phyloP scores from a whole-genome alignment of 192 early-diverging fungal species.

The Podila minutissima region DNA sequence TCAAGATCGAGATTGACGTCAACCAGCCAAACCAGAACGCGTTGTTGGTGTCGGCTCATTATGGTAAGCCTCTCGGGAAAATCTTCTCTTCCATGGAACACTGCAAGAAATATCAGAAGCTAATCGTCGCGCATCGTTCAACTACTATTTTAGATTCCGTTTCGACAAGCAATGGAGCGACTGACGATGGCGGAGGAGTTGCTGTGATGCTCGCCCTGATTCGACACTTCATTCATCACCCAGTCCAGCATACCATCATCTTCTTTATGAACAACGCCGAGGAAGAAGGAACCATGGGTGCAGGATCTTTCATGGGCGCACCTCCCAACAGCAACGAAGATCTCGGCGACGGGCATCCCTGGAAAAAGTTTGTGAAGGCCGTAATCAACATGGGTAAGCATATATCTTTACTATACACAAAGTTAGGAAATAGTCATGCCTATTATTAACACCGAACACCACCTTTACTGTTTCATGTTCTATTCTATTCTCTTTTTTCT shows the following conservation, averaged over 20 bases:
- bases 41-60: conserved; percentile 72
- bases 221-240: conserved; percentile 65
- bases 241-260: conserved; percentile 66
- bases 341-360: conserved; percentile 60
- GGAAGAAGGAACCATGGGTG: conserved; percentile 70
- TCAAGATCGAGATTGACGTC: conserved; percentile 41
- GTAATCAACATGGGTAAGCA: conserved; percentile 71
- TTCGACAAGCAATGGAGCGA: conserved; percentile 71
- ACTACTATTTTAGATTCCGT: conserved; percentile 60
- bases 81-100: too few species aligned
- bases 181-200: conserved; percentile 75
- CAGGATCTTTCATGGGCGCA: conserved; percentile 61
- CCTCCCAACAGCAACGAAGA: conserved; percentile 26
- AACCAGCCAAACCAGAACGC: conserved; percentile 52
- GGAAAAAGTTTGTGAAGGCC: conserved; percentile 66
- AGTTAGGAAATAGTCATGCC: too few species aligned
- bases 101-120: too few species aligned
- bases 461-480: not conserved
- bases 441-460: not conserved
- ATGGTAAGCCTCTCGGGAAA: conserved; percentile 44
- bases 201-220: conserved; percentile 65
- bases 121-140: not conserved
- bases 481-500: too few species aligned
- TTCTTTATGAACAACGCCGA: conserved; percentile 79
- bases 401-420: not conserved